Percentiles rank a stretch among this genome's conserved stretches.
Conservation (phyloP, 2,329 filamentous ascomycete genomes). For the Colletotrichum cordylinicola region DNA sequence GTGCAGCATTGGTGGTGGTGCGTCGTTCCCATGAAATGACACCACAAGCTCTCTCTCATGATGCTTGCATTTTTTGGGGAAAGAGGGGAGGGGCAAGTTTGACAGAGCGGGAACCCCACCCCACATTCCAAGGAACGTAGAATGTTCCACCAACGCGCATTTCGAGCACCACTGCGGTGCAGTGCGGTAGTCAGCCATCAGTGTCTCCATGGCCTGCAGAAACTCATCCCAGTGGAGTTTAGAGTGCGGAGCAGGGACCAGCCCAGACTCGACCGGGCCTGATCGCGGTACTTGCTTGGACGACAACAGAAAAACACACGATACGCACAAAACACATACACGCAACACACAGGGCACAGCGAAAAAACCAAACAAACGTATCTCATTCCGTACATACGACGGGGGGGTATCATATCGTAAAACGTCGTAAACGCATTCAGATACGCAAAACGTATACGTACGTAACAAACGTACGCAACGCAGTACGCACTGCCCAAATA, state of each 20-base stretch:
- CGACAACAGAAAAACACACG: constrained; percentile 7
- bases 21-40: constrained; percentile 7
- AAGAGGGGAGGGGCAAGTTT: constrained; percentile 1
- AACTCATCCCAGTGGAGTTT: not conserved
- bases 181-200: not conserved
- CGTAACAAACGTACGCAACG: constrained; percentile 16
- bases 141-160: constrained; percentile 7
- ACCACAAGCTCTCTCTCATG: constrained; percentile 5
- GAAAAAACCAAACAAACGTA: constrained; percentile 27
- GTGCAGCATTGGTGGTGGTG: not conserved
- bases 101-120: not conserved
- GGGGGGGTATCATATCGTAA: constrained; percentile 22
- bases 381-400: constrained; percentile 16
- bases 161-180: not conserved
- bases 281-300: not conserved
- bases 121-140: constrained; percentile 14
- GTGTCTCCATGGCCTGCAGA: not conserved
- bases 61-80: constrained; percentile 7
- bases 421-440: constrained; percentile 8
- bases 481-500: constrained; percentile 14
- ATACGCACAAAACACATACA: constrained; percentile 4
- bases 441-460: constrained; percentile 13
- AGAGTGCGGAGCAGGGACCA: constrained; percentile 1
- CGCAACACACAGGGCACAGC: constrained; percentile 22
- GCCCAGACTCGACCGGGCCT: not conserved